Percentiles rank a stretch among this genome's conserved stretches.
phyloP scores from a whole-genome alignment of 2,329 filamentous ascomycete species.

The Leptographium lundbergii region DNA sequence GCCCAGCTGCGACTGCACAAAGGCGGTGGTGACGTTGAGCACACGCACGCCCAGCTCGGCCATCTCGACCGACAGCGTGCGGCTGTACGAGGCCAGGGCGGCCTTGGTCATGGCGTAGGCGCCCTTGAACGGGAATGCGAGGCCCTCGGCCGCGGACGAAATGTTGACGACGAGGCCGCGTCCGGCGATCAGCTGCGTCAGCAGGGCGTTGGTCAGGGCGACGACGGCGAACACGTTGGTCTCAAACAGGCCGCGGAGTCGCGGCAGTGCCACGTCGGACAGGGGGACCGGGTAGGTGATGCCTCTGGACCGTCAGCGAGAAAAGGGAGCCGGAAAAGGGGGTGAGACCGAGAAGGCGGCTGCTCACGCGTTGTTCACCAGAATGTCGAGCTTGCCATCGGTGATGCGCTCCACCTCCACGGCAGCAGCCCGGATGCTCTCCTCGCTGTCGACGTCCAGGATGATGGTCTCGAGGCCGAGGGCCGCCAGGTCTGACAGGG shows the following conservation, averaged over 20 bases:
- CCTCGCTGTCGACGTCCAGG: constrained; percentile 18
- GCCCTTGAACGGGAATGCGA: constrained; percentile 38
- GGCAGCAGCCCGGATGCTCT: constrained; percentile 19
- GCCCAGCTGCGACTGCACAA: constrained; percentile 30
- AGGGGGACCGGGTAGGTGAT: constrained; percentile 33
- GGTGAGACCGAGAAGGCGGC: background rate
- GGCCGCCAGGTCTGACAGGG: constrained; percentile 16
- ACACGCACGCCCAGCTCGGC: constrained; percentile 40
- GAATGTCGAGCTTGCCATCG: constrained; percentile 38
- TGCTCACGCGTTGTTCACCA: constrained; percentile 45
- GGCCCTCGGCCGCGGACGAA: constrained; percentile 35
- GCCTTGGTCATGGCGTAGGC: constrained; percentile 43
- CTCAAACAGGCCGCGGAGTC: constrained; percentile 40
- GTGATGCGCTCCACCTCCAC: constrained; percentile 19
- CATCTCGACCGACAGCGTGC: constrained; percentile 39
- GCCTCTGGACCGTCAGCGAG: constrained; percentile 1
- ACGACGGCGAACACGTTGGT: constrained; percentile 45
- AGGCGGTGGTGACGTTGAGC: constrained; percentile 38
- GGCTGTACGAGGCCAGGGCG: constrained; percentile 38
- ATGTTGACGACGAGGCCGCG: constrained; percentile 42
- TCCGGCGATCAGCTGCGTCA: constrained; percentile 33
- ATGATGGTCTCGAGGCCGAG: constrained; percentile 16
- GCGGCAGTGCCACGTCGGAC: constrained; percentile 35
- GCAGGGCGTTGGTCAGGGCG: constrained; percentile 37
- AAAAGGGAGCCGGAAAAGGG: background rate